Percentiles rank a stretch among this genome's conserved stretches.
phyloP scores from a whole-genome alignment of 2,329 filamentous ascomycete genomes.

The Pseudogymnoascus sp. region DNA sequence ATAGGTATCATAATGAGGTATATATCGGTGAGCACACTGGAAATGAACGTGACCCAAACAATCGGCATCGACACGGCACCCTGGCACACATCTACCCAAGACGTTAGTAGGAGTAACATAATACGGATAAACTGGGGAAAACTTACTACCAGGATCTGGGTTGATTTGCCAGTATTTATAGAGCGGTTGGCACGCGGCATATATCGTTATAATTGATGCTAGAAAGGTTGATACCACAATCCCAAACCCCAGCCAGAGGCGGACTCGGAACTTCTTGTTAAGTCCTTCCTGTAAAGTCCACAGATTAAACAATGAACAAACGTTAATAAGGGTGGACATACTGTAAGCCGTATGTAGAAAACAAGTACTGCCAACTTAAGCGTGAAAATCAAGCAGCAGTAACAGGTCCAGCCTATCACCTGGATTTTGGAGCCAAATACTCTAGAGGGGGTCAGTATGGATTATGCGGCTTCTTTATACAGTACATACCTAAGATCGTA shows the following conservation, averaged over 20 bases:
- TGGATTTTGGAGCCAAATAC: slow-evolving; percentile 45
- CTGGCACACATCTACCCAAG: slow-evolving; percentile 39
- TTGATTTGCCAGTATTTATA: slow-evolving; percentile 49
- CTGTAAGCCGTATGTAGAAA: slow-evolving; percentile 48
- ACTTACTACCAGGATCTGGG: slow-evolving; percentile 47
- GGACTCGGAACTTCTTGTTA: slow-evolving; percentile 34
- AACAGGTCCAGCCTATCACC: slow-evolving; percentile 44
- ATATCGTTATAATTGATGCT: slow-evolving; percentile 39
- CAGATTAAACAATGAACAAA: not conserved
- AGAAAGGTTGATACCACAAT: slow-evolving; percentile 42
- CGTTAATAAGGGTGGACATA: not conserved
- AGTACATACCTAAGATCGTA: slow-evolving; percentile 28
- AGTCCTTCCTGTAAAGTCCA: slow-evolving; percentile 23
- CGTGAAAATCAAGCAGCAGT: slow-evolving; percentile 42
- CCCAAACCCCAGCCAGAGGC: slow-evolving; percentile 35
- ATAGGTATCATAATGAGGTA: slow-evolving; percentile 40
- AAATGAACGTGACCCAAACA: slow-evolving; percentile 41
- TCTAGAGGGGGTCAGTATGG: slow-evolving; percentile 23
- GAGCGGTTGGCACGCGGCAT: slow-evolving; percentile 44
- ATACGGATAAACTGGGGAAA: not conserved
- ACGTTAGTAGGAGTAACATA: slow-evolving; percentile 19
- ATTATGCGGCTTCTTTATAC: too few species aligned
- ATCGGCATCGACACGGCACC: slow-evolving; percentile 36
- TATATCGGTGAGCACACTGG: slow-evolving; percentile 48
- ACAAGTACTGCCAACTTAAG: slow-evolving; percentile 47